Base-by-base conservation (phyloP, 1,284 basidiomycete species). In the Laetiporus sulphureus region DNA sequence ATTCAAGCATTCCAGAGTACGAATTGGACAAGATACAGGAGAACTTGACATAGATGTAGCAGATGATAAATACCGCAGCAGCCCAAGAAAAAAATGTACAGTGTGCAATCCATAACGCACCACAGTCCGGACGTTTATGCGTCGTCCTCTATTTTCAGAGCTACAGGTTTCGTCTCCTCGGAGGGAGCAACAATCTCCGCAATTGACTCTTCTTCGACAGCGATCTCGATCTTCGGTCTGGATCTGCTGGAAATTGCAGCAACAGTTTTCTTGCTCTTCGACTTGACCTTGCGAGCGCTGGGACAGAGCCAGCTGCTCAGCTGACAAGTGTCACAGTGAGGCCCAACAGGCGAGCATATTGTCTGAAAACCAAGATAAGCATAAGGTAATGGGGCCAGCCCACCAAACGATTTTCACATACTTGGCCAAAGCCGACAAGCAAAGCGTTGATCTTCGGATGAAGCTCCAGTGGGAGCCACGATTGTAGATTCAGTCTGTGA, bases 341-440 rank as follows among this genome's bases (percentile, higher is more conserved):
- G 93, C 0, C 79, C 77, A 7, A 91, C 73, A 3, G 94, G 91
- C 1, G 84, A 67, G 51, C 94, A 98, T 3, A 97, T 72, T 1
- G 73, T 77, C 81, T 89, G 44, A 2, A 12, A 4, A 5, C 35
- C 29, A 24, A 15, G 39, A 27, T 37, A 16, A n/a, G n/a, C n/a
- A n/a, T n/a, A n/a, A n/a, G n/a, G n/a, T n/a, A n/a, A n/a, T n/a
- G n/a, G n/a, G n/a, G n/a, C n/a, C n/a, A n/a, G n/a, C n/a, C 5
- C 27, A 19, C 6, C 7, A 32, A 36, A 20, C 36, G 15, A 32
- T 42, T 39, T 18, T 10, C 6, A 51, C 62, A 41, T 49, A 88
- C 86, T 72, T 98, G 95, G 12, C 93, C 93, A 51, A 96, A 95
- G 0, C 93, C 92, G 5, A 96, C 93, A 3, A 97, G 72, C 63